Evolutionary conservation across 2,329 filamentous ascomycete species (phyloP).

Genomic region (Fusarium multiceps): DNA sequence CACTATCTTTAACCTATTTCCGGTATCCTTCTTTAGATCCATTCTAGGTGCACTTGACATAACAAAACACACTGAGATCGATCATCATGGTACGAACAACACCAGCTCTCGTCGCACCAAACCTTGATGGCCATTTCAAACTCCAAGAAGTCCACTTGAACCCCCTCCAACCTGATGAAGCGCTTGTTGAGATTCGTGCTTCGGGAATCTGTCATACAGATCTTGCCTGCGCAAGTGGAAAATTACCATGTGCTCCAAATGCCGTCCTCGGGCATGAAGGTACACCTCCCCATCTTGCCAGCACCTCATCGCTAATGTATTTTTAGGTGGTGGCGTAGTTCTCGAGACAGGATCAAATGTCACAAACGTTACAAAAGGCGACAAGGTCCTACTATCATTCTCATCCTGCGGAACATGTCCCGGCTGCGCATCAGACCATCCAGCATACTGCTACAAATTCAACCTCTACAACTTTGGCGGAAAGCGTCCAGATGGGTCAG

Average conservation of each 20-base stretch:
- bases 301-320: background rate
- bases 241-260: background rate
- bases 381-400: constrained; percentile 30
- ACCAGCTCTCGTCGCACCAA: constrained; percentile 10
- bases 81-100: constrained; percentile 1
- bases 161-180: constrained; percentile 15
- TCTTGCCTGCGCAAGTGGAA: constrained; percentile 58
- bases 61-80: background rate
- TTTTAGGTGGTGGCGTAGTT: constrained; percentile 23
- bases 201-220: constrained; percentile 32
- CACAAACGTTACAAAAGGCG: background rate
- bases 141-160: constrained; percentile 3
- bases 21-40: background rate
- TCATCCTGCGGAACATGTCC: constrained; percentile 14
- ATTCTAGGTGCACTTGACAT: background rate
- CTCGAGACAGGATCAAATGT: constrained; percentile 6
- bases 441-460: constrained; percentile 27
- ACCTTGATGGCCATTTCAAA: constrained; percentile 3
- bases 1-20: background rate
- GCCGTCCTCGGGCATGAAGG: constrained; percentile 34
- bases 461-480: constrained; percentile 23
- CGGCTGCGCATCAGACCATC: constrained; percentile 12
- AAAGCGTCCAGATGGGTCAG: constrained; percentile 11
- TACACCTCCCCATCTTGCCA: too few relatives aligned
- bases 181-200: constrained; percentile 20